Evolutionary conservation across 805 yeast genomes (phyloP).

Genomic region (Yarrowia porcina): DNA sequence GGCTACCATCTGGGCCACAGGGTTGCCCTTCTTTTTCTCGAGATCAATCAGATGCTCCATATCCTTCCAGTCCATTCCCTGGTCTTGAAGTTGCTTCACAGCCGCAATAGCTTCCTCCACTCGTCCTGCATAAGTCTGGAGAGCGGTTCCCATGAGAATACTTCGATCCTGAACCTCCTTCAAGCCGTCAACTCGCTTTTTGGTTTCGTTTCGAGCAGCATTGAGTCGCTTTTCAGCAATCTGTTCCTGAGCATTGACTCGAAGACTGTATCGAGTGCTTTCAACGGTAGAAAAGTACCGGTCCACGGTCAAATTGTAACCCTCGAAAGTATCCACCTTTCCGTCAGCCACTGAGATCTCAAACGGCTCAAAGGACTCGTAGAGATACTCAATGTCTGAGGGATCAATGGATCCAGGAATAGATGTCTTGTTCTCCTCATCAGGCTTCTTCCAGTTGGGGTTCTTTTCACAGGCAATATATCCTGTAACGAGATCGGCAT

Average conservation of each 20-base stretch:
- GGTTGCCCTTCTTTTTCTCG: constrained; percentile 65
- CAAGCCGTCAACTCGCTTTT: constrained; percentile 63
- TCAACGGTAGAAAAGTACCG: constrained; percentile 80
- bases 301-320: constrained; percentile 82
- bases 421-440: constrained; percentile 32
- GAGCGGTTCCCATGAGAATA: constrained; percentile 65
- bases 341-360: constrained; percentile 43
- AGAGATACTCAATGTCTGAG: constrained; percentile 46
- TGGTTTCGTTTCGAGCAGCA: constrained; percentile 70
- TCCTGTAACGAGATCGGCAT: constrained; percentile 48
- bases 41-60: constrained; percentile 70
- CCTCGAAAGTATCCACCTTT: constrained; percentile 43
- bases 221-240: constrained; percentile 71
- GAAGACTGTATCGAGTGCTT: constrained; percentile 69
- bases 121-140: constrained; percentile 62
- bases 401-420: constrained; percentile 9
- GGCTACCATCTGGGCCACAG: constrained; percentile 58
- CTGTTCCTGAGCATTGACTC: constrained; percentile 72
- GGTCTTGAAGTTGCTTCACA: constrained; percentile 64
- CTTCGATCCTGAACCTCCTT: constrained; percentile 60
- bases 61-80: constrained; percentile 91
- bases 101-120: constrained; percentile 70
- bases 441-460: constrained; percentile 45
- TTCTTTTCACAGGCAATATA: constrained; percentile 63
- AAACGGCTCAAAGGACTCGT: constrained; percentile 71